Evolutionary conservation across 257 asterid species (phyloP).

Genomic region (Solanum sejunctum): DNA sequence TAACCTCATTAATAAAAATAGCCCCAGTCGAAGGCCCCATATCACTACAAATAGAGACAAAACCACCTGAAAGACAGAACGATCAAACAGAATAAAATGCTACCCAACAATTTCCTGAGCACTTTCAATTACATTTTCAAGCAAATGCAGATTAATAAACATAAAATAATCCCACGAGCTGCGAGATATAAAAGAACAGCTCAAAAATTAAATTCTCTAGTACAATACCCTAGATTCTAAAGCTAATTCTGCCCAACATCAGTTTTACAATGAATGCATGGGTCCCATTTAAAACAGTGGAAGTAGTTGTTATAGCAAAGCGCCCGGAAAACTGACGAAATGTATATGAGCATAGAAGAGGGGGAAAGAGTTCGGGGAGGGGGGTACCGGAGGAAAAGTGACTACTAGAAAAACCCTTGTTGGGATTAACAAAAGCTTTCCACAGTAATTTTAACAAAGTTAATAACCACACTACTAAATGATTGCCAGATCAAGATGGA

Average conservation of each 20-base stretch:
- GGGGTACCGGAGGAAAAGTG: neutral
- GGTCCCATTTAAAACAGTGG: neutral
- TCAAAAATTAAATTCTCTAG: neutral
- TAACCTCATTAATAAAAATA: conserved; percentile 79
- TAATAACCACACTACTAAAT: neutral
- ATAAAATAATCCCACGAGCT: neutral
- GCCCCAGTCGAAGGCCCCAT: conserved; percentile 92
- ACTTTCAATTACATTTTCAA: neutral
- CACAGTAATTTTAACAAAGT: neutral
- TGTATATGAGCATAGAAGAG: neutral
- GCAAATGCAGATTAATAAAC: neutral
- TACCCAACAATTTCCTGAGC: neutral
- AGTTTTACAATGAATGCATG: neutral
- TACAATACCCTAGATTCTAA: neutral
- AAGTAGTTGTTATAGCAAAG: neutral
- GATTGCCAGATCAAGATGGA: neutral
- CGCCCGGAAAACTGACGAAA: neutral
- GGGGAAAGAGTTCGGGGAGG: neutral
- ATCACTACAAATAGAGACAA: conserved; percentile 51
- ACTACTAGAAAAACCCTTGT: neutral
- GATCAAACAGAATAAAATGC: neutral
- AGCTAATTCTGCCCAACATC: neutral
- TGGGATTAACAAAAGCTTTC: neutral
- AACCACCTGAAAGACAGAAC: conserved; percentile 47
- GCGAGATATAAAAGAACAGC: neutral